phyloP scores from a whole-genome alignment of 371 early-diverging fungal species.

The Mycotypha africana region DNA sequence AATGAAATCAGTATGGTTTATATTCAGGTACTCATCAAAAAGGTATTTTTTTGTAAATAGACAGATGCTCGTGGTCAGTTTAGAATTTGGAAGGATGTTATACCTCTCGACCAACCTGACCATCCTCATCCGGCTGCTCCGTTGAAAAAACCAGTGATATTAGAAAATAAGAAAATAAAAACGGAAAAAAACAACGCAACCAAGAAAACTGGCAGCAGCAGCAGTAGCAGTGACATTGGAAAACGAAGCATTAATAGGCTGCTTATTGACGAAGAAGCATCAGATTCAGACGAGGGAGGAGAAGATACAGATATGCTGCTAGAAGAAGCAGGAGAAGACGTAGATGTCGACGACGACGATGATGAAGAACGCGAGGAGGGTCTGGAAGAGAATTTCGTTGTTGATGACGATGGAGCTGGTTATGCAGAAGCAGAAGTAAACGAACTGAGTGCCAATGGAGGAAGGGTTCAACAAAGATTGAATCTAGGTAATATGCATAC shows the following conservation, averaged over 20 bases:
- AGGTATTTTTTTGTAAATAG: neutral
- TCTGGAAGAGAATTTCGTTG: slow-evolving; percentile 5
- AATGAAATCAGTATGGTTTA: too few relatives aligned
- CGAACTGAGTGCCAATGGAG: neutral
- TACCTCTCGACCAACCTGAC: slow-evolving; percentile 32
- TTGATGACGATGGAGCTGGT: slow-evolving; percentile 42
- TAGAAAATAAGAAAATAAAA: neutral
- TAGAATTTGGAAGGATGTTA: slow-evolving; percentile 40
- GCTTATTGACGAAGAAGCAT: slow-evolving; percentile 1
- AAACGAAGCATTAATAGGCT: too few relatives aligned
- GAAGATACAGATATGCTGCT: slow-evolving; percentile 4
- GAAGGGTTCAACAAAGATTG: neutral
- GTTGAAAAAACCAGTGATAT: too few relatives aligned
- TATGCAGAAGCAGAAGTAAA: slow-evolving; percentile 32
- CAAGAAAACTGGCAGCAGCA: neutral
- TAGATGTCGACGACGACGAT: neutral
- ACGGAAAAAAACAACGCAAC: neutral
- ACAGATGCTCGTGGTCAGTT: slow-evolving; percentile 36
- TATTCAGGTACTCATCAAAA: too few relatives aligned
- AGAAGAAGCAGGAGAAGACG: slow-evolving; percentile 3
- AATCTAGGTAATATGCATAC: neutral
- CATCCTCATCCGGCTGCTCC: slow-evolving; percentile 15
- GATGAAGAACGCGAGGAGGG: neutral
- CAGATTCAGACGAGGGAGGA: neutral
- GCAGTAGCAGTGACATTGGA: neutral